Conservation (phyloP, 768 basidiomycete species). For the Amanita exitialis region DNA sequence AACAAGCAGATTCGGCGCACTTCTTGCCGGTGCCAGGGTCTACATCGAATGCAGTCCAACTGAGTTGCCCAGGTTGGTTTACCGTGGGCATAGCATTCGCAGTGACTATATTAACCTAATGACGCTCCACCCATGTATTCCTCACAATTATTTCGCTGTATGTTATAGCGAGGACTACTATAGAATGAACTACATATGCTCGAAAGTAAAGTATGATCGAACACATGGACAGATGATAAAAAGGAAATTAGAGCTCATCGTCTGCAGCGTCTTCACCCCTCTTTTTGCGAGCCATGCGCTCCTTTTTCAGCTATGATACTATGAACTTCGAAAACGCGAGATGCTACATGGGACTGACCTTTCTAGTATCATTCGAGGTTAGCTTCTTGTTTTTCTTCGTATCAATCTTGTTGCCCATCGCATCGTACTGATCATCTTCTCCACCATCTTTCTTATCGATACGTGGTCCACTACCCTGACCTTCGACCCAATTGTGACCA, state of each 20-base stretch:
- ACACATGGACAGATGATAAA: conserved; percentile 2
- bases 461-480: conserved; percentile 88
- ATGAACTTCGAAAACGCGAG: conserved; percentile 8
- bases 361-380: conserved; percentile 73
- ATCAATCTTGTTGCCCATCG: conserved; percentile 97
- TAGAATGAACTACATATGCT: neutral
- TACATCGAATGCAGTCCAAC: neutral
- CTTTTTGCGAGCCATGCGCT: conserved; percentile 86
- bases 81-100: neutral
- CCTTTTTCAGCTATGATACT: conserved; percentile 69
- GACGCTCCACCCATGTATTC: too few relatives aligned
- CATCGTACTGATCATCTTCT: conserved; percentile 88
- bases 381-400: conserved; percentile 81
- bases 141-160: neutral
- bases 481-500: conserved; percentile 99
- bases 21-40: conserved; percentile 53
- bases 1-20: conserved; percentile 36
- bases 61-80: neutral
- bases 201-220: conserved; percentile 5
- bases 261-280: conserved; percentile 71
- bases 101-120: neutral
- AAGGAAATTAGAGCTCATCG: conserved; percentile 42
- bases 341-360: conserved; percentile 27
- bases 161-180: neutral
- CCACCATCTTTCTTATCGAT: conserved; percentile 93